Base-by-base conservation (phyloP, 2,329 filamentous ascomycete genomes). In the Akanthomyces muscarius region DNA sequence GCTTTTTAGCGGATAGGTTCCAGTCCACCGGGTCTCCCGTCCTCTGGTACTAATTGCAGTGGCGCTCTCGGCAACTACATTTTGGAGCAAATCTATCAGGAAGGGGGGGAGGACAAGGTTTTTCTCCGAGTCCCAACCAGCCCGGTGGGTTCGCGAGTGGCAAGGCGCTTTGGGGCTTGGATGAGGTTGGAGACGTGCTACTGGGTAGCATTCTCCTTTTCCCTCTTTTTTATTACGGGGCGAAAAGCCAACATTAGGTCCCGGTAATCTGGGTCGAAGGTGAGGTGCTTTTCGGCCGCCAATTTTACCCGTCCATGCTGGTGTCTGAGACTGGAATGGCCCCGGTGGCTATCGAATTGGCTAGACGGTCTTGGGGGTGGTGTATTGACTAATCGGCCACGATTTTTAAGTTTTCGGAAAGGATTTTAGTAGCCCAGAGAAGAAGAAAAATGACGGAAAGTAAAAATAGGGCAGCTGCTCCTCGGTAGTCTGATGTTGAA, bases 221-320 rank as follows among this genome's bases (percentile, higher is more conserved):
- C 58, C 53, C 50, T 28, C 33, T 33, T 53, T 51, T 38, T 30
- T 11, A 33, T 13, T 60, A 41, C 33, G 25, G 23, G 25, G 41
- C 33, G 4, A 41, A 16, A 52, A 6, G 28, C 38, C 38, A 38
- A 13, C 6, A 28, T 18, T 13, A n/a, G n/a, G 50, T 62, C 59
- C 59, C 59, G 59, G 59, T 55, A 62, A 55, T 62, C 59, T 62
- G 58, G 59, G 51, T 62, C 51, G 33, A 51, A 5, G 33, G 41
- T 38, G 36, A 44, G 33, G 30, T 44, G 11, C 18, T 28, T 16
- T 41, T 36, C 55, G 55, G 33, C 44, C 18, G 42, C 55, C 33
- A 48, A 28, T 36, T 47, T 33, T 42, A 28, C 33, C 18, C 45
- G 30, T 50, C 13, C 18, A 3, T 33, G 33, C 36, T 16, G 8